Percentiles rank a stretch among this genome's conserved stretches.
Conservation (phyloP, 1,284 basidiomycete genomes). For the Coniophora puteana region DNA sequence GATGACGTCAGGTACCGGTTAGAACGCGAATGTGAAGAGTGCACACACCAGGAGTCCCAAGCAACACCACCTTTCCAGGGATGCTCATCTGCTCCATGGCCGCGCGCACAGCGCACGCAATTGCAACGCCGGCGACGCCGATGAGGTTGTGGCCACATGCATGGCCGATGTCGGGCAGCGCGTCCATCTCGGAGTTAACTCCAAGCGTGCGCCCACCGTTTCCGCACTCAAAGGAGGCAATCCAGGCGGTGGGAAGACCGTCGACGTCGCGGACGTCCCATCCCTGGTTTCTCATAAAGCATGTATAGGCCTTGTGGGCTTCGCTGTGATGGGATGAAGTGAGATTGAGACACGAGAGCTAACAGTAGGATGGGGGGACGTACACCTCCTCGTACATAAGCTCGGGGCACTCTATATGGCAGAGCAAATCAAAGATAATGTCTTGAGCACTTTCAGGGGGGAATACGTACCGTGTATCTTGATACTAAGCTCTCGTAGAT, state of each 20-base stretch:
- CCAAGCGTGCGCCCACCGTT: constrained; percentile 57
- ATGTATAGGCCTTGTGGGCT: constrained; percentile 52
- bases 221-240: constrained; percentile 55
- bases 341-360: neutral
- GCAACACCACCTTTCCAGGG: constrained; percentile 60
- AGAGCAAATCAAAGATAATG: neutral
- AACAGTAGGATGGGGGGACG: constrained; percentile 17
- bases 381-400: constrained; percentile 54
- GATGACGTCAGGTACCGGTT: neutral
- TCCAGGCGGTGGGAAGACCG: constrained; percentile 68
- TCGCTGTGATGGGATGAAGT: constrained; percentile 26
- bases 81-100: constrained; percentile 57
- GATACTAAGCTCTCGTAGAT: constrained; percentile 57
- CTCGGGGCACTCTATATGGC: constrained; percentile 54
- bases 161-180: constrained; percentile 62
- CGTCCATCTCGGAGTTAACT: constrained; percentile 74
- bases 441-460: neutral
- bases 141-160: constrained; percentile 82
- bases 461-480: constrained; percentile 57
- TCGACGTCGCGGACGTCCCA: constrained; percentile 57
- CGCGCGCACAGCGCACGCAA: constrained; percentile 57
- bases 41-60: constrained; percentile 67
- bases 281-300: constrained; percentile 54
- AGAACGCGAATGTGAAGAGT: neutral
- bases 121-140: constrained; percentile 67